A percentile compares a stretch with the other conserved stretches of the same genome.
Conservation (phyloP, 2,329 filamentous ascomycete genomes). For the Aaosphaeria arxii region DNA sequence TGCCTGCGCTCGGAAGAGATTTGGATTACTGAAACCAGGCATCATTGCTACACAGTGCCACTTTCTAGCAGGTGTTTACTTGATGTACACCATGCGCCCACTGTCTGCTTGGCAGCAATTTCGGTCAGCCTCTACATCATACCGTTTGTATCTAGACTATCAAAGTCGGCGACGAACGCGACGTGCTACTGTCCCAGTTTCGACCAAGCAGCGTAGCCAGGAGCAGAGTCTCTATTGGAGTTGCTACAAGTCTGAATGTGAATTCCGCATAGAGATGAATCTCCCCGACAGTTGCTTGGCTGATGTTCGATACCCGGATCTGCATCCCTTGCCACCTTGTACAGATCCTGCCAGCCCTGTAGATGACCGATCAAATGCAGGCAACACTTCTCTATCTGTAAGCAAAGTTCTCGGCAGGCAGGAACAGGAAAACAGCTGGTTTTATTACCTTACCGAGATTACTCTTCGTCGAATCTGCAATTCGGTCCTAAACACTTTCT, state of each 20-base stretch:
- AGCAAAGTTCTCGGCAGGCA: background rate
- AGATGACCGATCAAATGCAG: background rate
- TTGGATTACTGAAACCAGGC: constrained; percentile 24
- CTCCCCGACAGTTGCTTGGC: constrained; percentile 14
- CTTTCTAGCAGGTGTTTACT: constrained; percentile 31
- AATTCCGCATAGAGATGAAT: constrained; percentile 12
- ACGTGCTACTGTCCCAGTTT: background rate
- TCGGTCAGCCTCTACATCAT: background rate
- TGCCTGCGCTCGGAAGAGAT: constrained; percentile 25
- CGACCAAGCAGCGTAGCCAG: constrained; percentile 4
- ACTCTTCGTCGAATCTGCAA: constrained; percentile 20
- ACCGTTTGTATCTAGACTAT: background rate
- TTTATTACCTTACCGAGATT: constrained; percentile 30
- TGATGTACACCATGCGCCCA: constrained; percentile 32
- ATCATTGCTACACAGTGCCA: constrained; percentile 28
- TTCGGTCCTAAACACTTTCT: constrained; percentile 8
- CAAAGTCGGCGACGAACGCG: background rate
- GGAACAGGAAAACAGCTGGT: constrained; percentile 13
- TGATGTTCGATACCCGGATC: constrained; percentile 25
- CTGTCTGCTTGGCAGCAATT: constrained; percentile 19
- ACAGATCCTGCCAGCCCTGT: background rate
- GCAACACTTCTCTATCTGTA: background rate
- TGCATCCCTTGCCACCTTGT: constrained; percentile 25
- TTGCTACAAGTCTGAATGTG: constrained; percentile 31
- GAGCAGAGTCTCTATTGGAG: constrained; percentile 32